phyloP scores from a whole-genome alignment of 192 early-diverging fungal genomes.

The Chytriomyces hyalinus region DNA sequence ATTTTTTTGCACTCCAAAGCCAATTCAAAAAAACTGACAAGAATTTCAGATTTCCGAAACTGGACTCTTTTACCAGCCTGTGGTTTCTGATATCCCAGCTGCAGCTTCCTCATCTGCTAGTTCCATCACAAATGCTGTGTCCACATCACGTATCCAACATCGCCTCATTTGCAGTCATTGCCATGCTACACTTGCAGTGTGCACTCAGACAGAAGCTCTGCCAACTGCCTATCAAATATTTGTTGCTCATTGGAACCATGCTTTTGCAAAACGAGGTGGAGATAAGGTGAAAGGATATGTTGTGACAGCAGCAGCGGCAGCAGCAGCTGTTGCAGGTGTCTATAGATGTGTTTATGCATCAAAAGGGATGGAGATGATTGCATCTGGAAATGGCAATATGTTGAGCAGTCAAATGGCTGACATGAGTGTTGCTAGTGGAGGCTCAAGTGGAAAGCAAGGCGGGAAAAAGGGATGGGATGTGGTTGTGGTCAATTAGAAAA shows the following conservation, averaged over 20 bases:
- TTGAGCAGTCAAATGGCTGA: background rate
- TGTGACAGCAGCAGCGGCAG: background rate
- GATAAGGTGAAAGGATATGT: background rate
- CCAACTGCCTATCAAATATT: background rate
- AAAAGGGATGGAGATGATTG: background rate
- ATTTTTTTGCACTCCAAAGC: background rate
- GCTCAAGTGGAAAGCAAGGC: background rate
- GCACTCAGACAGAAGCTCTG: background rate
- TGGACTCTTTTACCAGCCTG: constrained; percentile 3
- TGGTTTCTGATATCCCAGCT: background rate
- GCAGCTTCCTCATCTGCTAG: background rate
- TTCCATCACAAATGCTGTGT: background rate
- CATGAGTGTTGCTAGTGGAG: background rate
- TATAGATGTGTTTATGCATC: constrained; percentile 15
- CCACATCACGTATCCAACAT: background rate
- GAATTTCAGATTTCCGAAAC: background rate
- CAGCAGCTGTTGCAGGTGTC: background rate
- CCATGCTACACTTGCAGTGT: constrained; percentile 4
- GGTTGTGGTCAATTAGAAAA: background rate
- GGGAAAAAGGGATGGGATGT: constrained; percentile 17
- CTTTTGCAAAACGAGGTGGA: constrained; percentile 3
- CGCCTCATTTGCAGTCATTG: constrained; percentile 14
- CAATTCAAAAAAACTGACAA: background rate
- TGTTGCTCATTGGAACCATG: constrained; percentile 11
- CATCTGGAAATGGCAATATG: too few relatives aligned